phyloP scores from a whole-genome alignment of 345 rosid species.

The Hibiscus trionum region DNA sequence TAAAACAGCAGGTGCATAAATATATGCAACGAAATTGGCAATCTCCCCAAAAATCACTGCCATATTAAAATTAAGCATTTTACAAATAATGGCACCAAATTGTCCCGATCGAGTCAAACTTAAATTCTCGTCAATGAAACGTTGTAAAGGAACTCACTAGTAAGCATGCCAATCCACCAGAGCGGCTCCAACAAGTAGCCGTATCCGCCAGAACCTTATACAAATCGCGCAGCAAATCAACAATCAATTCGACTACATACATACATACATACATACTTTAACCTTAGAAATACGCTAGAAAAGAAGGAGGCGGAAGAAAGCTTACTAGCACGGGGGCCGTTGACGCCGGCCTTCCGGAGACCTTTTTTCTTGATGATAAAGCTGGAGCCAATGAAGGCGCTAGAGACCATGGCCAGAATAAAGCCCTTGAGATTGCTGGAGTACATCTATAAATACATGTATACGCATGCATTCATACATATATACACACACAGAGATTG shows the following conservation, averaged over 20 bases:
- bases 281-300: not conserved
- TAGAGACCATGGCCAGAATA: constrained; percentile 57
- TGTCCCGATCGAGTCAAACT: too few species aligned
- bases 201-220: constrained; percentile 65
- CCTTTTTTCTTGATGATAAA: constrained; percentile 87
- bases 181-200: constrained; percentile 72
- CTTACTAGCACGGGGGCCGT: constrained; percentile 62
- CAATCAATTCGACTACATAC: not conserved
- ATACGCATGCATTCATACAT: not conserved
- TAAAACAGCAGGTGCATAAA: constrained; percentile 74
- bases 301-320: not conserved
- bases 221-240: not conserved
- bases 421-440: constrained; percentile 64
- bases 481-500: not conserved
- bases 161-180: constrained; percentile 86
- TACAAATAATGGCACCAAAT: not conserved
- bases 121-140: not conserved
- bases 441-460: constrained; percentile 38
- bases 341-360: constrained; percentile 49
- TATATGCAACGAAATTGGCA: constrained; percentile 60
- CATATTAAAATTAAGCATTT: constrained; percentile 6
- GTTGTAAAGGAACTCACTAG: constrained; percentile 39
- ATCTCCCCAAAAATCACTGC: constrained; percentile 76
- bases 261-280: too few species aligned
- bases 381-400: constrained; percentile 78